Conservation (phyloP, 164 flowering plant species). For the Brasenia schreberi region DNA sequence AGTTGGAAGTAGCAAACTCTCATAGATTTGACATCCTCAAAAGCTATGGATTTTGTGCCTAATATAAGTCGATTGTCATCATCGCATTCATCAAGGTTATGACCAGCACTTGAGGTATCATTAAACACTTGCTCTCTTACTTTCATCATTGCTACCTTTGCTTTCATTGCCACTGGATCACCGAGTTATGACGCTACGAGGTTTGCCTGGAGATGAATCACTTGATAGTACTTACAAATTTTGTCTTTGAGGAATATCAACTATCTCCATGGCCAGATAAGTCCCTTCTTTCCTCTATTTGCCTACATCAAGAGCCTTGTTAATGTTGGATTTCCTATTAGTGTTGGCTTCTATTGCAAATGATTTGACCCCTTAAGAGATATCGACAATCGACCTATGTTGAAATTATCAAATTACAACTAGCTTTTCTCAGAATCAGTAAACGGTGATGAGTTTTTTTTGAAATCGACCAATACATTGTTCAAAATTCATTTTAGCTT, state of each 20-base stretch:
- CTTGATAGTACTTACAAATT: neutral
- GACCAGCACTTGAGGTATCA: slow-evolving; percentile 62
- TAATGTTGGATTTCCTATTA: no score
- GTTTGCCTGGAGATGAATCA: slow-evolving; percentile 28
- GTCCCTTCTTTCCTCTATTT: no score
- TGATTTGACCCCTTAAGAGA: no score
- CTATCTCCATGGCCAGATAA: no score
- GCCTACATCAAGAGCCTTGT: no score
- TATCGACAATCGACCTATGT: no score
- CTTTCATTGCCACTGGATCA: slow-evolving; percentile 47
- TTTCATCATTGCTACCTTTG: slow-evolving; percentile 58
- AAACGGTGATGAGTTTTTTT: no score
- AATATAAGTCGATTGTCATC: slow-evolving; percentile 44
- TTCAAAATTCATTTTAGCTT: no score
- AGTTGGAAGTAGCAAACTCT: slow-evolving; percentile 78
- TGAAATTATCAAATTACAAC: no score
- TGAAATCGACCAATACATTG: no score
- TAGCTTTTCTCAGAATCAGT: no score
- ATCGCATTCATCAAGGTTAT: slow-evolving; percentile 44
- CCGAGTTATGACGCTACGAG: slow-evolving; percentile 23
- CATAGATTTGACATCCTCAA: slow-evolving; percentile 61
- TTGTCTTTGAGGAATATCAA: slow-evolving; percentile 12
- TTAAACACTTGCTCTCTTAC: slow-evolving; percentile 66
- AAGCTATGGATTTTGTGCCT: slow-evolving; percentile 30
- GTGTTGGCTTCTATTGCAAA: no score